Evolutionary conservation across 495 filamentous ascomycete genomes (phyloP), one percentile per base, ranked within the genome.

Genomic region (Aspergillus nanangensis): DNA sequence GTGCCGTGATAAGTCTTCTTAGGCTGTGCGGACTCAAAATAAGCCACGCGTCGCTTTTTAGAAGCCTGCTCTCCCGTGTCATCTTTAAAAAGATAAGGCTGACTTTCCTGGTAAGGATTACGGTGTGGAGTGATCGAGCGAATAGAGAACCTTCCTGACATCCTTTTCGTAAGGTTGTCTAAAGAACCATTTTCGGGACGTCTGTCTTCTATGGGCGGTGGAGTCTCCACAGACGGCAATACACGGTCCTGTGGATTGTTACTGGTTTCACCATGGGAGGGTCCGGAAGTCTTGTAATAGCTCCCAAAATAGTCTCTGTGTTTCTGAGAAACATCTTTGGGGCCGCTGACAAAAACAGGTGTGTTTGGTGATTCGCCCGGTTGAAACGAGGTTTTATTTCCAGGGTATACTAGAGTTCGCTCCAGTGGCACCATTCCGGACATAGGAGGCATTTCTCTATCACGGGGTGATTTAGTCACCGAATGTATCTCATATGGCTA

Each of bases 201-300:
- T 44, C 57, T 60, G 47, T 36, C 58, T 23, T 68, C 62, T 29
- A 36, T 21, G 14, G 62, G 50, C 29, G 58, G 45, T 31, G 62
- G 48, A 39, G 38, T 49, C 47, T 74, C 70, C 47, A 74, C 69
- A 31, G 70, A 74, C 14, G 70, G 70, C 8, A 74, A 49, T 27
- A 56, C 55, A 33, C 45, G 53, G 23, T 69, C 64, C 53, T 67
- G 63, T 33, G 53, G 52, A 25, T 55, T 53, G 35, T 38, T 21
- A 23, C 31, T 55, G 38, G 52, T 32, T 23, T 58, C 50, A 44
- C 38, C 39, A 40, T 51, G 52, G 42, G 44, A 47, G 23, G 53
- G 41, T 25, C 37, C 43, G n/a, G 47, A 37, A 17, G 49, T 7
- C 33, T 53, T 57, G 41, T 49, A 32, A 24, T 44, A 47, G 18